These are phyloP conservation scores for Stagonosporopsis chrysanthemi DNA, from an alignment of 2,329 filamentous ascomycete species.

Conservation along the genomic window DNA sequence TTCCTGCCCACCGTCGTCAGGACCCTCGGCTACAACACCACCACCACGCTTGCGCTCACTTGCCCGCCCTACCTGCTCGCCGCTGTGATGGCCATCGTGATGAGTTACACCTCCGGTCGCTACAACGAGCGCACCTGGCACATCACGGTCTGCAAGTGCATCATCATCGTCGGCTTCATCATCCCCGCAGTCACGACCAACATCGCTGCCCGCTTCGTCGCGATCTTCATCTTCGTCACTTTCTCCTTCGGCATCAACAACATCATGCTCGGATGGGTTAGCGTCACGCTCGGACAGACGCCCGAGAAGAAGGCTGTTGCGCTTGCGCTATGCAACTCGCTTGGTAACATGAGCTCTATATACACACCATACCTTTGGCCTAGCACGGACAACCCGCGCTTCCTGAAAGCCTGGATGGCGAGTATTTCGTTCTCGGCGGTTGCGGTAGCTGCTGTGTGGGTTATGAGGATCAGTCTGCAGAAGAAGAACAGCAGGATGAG, in stretches of 20 bases:
- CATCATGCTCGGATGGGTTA: slow-evolving; percentile 40
- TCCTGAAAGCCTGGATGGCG: slow-evolving; percentile 39
- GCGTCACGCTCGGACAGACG: slow-evolving; percentile 37
- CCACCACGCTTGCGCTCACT: slow-evolving; percentile 45
- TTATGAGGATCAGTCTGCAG: slow-evolving; percentile 35
- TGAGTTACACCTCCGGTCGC: slow-evolving; percentile 60
- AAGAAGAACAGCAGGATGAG: slow-evolving; percentile 34
- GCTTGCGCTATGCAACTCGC: slow-evolving; percentile 38
- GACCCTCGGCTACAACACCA: slow-evolving; percentile 48
- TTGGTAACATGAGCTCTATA: slow-evolving; percentile 39
- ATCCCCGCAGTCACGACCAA: slow-evolving; percentile 39
- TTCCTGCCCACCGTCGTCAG: slow-evolving; percentile 47
- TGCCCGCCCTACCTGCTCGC: slow-evolving; percentile 60
- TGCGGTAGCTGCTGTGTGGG: slow-evolving; percentile 36
- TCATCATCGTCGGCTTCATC: slow-evolving; percentile 55
- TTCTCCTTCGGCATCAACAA: slow-evolving; percentile 43
- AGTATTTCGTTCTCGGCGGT: slow-evolving; percentile 34
- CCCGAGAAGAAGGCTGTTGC: slow-evolving; percentile 44
- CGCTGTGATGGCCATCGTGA: slow-evolving; percentile 55
- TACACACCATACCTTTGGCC: slow-evolving; percentile 42
- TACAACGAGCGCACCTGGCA: slow-evolving; percentile 61
- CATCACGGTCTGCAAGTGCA: slow-evolving; percentile 53
- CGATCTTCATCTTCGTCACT: slow-evolving; percentile 42
- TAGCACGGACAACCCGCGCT: slow-evolving; percentile 32
- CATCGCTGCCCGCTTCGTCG: slow-evolving; percentile 36